Evolutionary conservation across 2,329 filamentous ascomycete species (phyloP).

Genomic region (Epichloe festucae): DNA sequence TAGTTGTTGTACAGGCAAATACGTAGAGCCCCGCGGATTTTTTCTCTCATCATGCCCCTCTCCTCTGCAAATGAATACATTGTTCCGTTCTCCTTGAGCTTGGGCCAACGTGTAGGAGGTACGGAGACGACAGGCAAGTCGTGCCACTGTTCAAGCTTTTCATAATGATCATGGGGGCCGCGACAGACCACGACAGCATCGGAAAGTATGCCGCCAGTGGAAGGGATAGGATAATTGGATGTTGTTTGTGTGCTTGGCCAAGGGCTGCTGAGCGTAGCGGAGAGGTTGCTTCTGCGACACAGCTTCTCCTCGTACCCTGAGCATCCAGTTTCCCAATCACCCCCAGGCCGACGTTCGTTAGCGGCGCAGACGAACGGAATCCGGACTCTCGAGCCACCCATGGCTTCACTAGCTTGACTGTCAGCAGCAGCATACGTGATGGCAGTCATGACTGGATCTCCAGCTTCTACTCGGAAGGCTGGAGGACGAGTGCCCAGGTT

Average conservation of each 20-base stretch:
- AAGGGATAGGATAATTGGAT: constrained; percentile 58
- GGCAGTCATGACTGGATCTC: constrained; percentile 48
- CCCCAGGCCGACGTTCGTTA: constrained; percentile 63
- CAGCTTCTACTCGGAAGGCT: constrained; percentile 36
- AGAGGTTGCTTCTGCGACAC: constrained; percentile 61
- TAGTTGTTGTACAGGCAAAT: constrained; percentile 53
- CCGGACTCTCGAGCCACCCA: constrained; percentile 20
- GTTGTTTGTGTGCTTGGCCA: constrained; percentile 32
- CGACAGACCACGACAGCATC: constrained; percentile 61
- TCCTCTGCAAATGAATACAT: constrained; percentile 62
- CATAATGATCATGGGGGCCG: constrained; percentile 53
- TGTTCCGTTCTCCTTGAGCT: constrained; percentile 52
- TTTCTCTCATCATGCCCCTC: constrained; percentile 57
- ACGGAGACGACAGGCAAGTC: constrained; percentile 62
- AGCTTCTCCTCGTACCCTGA: constrained; percentile 49
- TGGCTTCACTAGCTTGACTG: constrained; percentile 21
- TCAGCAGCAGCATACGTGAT: constrained; percentile 39
- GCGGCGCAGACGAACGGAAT: constrained; percentile 61
- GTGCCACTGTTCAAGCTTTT: constrained; percentile 40
- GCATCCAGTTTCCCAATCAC: constrained; percentile 62
- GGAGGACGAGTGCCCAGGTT: constrained; percentile 26
- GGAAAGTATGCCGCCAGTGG: constrained; percentile 57
- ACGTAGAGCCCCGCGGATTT: constrained; percentile 56
- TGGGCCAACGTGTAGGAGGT: constrained; percentile 58
- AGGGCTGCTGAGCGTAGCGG: constrained; percentile 52